Percentiles rank a stretch among this genome's conserved stretches.
phyloP scores from a whole-genome alignment of 768 basidiomycete species.

The Phlegmacium glaucopus region DNA sequence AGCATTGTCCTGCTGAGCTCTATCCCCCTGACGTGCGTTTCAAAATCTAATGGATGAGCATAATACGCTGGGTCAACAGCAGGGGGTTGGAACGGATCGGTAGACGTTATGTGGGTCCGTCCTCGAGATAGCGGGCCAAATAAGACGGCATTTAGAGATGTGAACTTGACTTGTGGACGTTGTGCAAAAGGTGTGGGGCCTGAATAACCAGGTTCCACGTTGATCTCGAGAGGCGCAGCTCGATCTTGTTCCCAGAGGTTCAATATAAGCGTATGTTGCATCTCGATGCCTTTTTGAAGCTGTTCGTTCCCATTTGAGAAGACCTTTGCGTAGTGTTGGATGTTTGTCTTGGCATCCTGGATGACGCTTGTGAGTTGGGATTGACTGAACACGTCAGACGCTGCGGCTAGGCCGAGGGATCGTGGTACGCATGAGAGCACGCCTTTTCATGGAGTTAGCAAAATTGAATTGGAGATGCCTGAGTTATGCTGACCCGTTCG shows the following conservation, averaged over 20 bases:
- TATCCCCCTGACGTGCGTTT: slow-evolving; percentile 27
- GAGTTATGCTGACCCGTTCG: slow-evolving; percentile 20
- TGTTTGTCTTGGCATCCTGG: slow-evolving; percentile 14
- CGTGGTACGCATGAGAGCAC: slow-evolving; percentile 27
- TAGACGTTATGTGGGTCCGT: slow-evolving; percentile 41
- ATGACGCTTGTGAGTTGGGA: slow-evolving; percentile 14
- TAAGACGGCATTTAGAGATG: slow-evolving; percentile 29
- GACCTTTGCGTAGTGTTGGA: slow-evolving; percentile 19
- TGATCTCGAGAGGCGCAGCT: slow-evolving; percentile 26
- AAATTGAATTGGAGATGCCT: background rate
- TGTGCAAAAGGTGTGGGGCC: slow-evolving; percentile 19
- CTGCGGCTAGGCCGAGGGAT: slow-evolving; percentile 24
- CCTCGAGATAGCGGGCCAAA: slow-evolving; percentile 42
- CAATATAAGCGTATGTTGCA: slow-evolving; percentile 24
- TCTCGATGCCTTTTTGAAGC: slow-evolving; percentile 26
- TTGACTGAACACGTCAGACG: slow-evolving; percentile 22
- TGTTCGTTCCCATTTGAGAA: slow-evolving; percentile 30
- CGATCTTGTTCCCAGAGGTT: slow-evolving; percentile 20
- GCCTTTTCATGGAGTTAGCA: slow-evolving; percentile 10
- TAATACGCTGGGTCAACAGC: slow-evolving; percentile 49
- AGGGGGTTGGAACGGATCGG: slow-evolving; percentile 37
- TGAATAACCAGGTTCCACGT: slow-evolving; percentile 32
- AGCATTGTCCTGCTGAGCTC: slow-evolving; percentile 29
- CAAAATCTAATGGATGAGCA: slow-evolving; percentile 28
- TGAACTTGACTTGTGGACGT: slow-evolving; percentile 26